phyloP scores from a whole-genome alignment of 75 land plant species.

The Adiantum capillusveneris region DNA sequence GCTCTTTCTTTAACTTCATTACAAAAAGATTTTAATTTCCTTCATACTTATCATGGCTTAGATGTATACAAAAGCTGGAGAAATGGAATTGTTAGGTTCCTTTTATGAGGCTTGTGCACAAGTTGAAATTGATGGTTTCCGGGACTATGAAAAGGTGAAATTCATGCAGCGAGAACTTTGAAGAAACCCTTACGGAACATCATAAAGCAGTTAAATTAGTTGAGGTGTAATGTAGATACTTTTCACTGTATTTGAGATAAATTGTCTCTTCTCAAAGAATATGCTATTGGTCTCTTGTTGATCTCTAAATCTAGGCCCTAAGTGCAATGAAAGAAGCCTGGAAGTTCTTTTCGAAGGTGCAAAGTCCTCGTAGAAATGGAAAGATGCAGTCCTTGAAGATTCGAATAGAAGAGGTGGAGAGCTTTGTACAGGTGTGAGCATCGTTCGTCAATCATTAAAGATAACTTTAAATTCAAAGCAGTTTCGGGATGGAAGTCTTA shows the following conservation, averaged over 20 bases:
- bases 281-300: neutral
- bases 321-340: slow-evolving; percentile 33
- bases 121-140: slow-evolving; percentile 34
- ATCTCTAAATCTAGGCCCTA: slow-evolving; percentile 14
- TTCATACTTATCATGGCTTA: slow-evolving; percentile 13
- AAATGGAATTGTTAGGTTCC: slow-evolving; percentile 30
- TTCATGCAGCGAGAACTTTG: too few species aligned
- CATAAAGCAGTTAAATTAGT: too few species aligned
- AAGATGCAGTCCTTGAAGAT: slow-evolving; percentile 19
- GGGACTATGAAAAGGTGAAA: slow-evolving; percentile 31
- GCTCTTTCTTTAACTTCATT: neutral
- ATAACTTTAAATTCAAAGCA: too few species aligned
- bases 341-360: slow-evolving; percentile 22
- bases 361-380: slow-evolving; percentile 11
- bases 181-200: too few species aligned
- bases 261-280: too few species aligned
- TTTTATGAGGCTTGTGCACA: slow-evolving; percentile 41
- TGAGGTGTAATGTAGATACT: too few species aligned
- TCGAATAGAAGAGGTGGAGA: slow-evolving; percentile 27
- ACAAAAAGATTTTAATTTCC: neutral
- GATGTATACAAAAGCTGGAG: slow-evolving; percentile 40
- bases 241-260: too few species aligned
- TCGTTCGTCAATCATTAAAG: too few species aligned
- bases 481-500: too few species aligned
- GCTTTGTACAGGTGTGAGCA: slow-evolving; percentile 22